These are phyloP conservation scores for Lyophyllum shimeji DNA, from an alignment of 768 basidiomycete genomes.

Conservation along the genomic window DNA sequence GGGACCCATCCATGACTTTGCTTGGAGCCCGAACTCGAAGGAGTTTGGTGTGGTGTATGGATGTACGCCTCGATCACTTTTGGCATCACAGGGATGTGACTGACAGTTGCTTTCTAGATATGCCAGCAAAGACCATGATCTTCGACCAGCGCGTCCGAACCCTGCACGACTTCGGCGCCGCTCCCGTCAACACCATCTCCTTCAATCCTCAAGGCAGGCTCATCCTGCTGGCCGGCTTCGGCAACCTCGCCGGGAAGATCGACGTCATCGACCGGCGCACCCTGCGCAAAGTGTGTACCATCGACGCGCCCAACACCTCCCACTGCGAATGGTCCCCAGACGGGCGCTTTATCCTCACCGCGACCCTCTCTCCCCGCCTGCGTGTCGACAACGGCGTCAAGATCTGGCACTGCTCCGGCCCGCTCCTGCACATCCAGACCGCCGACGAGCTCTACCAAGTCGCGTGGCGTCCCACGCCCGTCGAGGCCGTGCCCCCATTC, in stretches of 20 bases:
- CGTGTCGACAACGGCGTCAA: constrained; percentile 98
- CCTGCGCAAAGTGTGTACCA: constrained; percentile 72
- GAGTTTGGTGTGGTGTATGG: constrained; percentile 97
- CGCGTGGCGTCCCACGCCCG: constrained; percentile 74
- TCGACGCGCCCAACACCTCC: constrained; percentile 92
- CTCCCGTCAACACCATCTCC: constrained; percentile 88
- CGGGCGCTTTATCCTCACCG: constrained; percentile 90
- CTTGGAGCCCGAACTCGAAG: constrained; percentile 95
- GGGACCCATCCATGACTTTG: constrained; percentile 94
- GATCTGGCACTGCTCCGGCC: constrained; percentile 90
- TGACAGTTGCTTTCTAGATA: constrained; percentile 48
- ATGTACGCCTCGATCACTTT: constrained; percentile 58
- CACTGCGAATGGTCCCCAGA: constrained; percentile 95
- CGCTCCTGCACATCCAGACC: constrained; percentile 79
- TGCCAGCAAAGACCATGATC: constrained; percentile 92
- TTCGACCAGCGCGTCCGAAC: constrained; percentile 90
- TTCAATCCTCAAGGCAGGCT: constrained; percentile 95
- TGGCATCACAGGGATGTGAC: not conserved
- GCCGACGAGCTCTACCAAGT: constrained; percentile 91
- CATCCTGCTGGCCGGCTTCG: constrained; percentile 90
- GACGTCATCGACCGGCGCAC: constrained; percentile 90
- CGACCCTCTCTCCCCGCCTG: constrained; percentile 91
- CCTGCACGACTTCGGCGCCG: constrained; percentile 87
- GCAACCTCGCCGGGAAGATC: constrained; percentile 93
- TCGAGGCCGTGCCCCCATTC: constrained; percentile 69